A percentile compares a stretch with the other conserved stretches of the same genome.
These are phyloP conservation scores for Fistulifera solaris DNA, from an alignment of 108 stramenopile species.

Conservation along the genomic window DNA sequence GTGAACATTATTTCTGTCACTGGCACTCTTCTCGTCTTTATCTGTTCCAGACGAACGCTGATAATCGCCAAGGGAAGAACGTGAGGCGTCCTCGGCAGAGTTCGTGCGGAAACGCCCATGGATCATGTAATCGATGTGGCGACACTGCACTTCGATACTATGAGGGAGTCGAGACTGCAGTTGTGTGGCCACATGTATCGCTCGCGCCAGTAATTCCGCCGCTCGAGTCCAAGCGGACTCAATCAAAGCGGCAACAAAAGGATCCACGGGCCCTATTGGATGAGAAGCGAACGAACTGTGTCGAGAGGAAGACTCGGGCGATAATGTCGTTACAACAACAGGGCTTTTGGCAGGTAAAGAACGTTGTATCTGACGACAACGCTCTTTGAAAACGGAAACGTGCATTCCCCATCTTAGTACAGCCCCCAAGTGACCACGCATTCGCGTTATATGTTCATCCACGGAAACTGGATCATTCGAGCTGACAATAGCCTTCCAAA, in stretches of 20 bases:
- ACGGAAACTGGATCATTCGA: neutral
- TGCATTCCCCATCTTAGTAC: neutral
- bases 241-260: neutral
- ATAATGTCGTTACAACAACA: neutral
- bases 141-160: neutral
- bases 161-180: neutral
- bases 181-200: neutral
- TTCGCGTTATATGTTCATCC: neutral
- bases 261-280: neutral
- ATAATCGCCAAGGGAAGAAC: neutral
- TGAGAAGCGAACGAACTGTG: neutral
- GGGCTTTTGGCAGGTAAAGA: neutral
- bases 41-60: too few species aligned
- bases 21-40: too few species aligned
- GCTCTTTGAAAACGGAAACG: neutral
- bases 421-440: neutral
- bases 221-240: neutral
- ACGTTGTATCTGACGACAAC: neutral
- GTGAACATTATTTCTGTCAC: too few species aligned
- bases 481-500: neutral
- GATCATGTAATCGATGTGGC: neutral
- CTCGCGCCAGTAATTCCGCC: neutral
- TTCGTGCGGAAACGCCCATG: neutral
- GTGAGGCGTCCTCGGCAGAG: neutral
- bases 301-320: too few species aligned